Conservation (phyloP, 139 green algal species). For the Eudorina sp. region DNA sequence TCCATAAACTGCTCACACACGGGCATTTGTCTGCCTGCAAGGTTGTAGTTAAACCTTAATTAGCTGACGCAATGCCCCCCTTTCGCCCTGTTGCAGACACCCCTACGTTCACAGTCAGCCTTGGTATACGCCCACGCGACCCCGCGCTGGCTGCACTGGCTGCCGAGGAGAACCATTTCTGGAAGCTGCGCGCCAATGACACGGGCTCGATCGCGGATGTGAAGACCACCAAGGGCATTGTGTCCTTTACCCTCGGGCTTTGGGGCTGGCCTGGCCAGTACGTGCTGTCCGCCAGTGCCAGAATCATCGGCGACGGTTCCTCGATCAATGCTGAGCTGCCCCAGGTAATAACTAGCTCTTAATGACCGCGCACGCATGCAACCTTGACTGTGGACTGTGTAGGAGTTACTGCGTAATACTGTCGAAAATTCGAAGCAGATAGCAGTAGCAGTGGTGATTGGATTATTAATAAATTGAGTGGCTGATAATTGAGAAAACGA, state of each 20-base stretch:
- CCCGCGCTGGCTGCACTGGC: not conserved
- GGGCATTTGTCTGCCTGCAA: too few relatives aligned
- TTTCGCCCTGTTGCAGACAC: too few relatives aligned
- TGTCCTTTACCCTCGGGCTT: not conserved
- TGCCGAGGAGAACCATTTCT: not conserved
- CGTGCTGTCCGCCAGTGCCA: not conserved
- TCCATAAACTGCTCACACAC: too few relatives aligned
- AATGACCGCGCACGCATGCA: not conserved
- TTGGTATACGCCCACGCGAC: not conserved
- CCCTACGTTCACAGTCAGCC: not conserved
- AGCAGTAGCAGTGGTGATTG: too few relatives aligned
- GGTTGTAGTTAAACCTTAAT: too few relatives aligned
- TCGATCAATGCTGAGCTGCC: not conserved
- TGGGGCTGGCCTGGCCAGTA: constrained; percentile 1
- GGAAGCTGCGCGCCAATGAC: too few relatives aligned
- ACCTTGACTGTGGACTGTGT: too few relatives aligned
- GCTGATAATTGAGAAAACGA: too few relatives aligned
- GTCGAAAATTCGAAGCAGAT: too few relatives aligned
- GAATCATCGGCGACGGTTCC: not conserved
- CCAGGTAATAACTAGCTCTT: not conserved
- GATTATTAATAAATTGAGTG: too few relatives aligned
- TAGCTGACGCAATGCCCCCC: too few relatives aligned
- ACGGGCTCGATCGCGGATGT: not conserved
- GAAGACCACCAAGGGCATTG: not conserved
- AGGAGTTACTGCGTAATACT: too few relatives aligned